Base-by-base conservation (phyloP, 208 protist genomes). In the Endotrypanum monterogeii region DNA sequence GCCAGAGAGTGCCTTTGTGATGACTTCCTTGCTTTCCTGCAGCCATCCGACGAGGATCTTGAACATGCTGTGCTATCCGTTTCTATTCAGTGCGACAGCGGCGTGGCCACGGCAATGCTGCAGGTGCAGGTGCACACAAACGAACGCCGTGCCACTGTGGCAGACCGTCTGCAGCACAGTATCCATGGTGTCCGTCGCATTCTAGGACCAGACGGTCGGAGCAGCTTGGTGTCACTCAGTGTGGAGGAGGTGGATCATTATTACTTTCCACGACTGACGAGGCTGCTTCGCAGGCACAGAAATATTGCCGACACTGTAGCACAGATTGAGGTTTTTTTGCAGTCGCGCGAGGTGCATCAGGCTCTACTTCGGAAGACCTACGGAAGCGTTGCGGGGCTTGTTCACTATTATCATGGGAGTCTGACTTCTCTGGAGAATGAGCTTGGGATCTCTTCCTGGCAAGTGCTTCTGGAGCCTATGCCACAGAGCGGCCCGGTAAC, bases 341-440 rank as follows among this genome's bases (percentile, higher is more conserved):
- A 71, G 39, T 48, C 56, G 14, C 78, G 77, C 30, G 76, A 68
- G 18, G 76, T 62, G 14, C 54, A 89, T 69, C 71, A 68, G 55
- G 39, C 28, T 4, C 66, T 77, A 12, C 44, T 95, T 51, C 48
- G 80, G n/a, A 67, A 80, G 70, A 84, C 80, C 32, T 91, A 90
- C 72, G 72, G 83, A 71, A 83, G 78, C 32, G 48, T 90, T 4
- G 80, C 58, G 20, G 74, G 82, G 23, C 72, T 93, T 28, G 79
- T 95, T 54, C 91, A 95, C 78, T 95, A 90, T 71, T 86, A 90
- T 72, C 91, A 95, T 71, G 78, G 81, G 55, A 87, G 86, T 58
- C 76, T 74, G 25, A 35, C 81, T 25, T 85, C 79, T n/a, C 79
- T 95, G 37, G 63, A 89, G 77, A 76, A 83, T 32, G 87, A 92